phyloP scores from a whole-genome alignment of 2,329 filamentous ascomycete species.

The Madurella mycetomatis region DNA sequence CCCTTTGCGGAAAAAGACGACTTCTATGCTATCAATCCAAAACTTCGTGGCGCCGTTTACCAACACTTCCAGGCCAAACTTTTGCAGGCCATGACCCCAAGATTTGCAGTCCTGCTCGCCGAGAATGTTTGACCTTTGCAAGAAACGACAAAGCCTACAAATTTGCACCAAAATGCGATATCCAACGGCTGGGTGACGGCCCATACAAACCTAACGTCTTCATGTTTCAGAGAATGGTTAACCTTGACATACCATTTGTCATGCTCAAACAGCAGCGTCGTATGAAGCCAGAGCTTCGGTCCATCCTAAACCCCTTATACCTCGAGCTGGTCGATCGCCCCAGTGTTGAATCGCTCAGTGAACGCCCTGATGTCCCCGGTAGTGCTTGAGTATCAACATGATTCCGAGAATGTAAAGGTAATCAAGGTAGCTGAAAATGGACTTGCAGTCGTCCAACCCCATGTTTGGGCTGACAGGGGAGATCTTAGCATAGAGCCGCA shows the following conservation, averaged over 20 bases:
- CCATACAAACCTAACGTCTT: constrained; percentile 69
- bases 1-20: constrained; percentile 37
- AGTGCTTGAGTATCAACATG: too few species aligned
- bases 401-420: too few species aligned
- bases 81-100: constrained; percentile 42
- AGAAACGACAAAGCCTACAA: constrained; percentile 51
- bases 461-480: too few species aligned
- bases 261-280: constrained; percentile 64
- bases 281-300: constrained; percentile 45
- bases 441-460: too few species aligned
- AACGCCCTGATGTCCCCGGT: constrained; percentile 41
- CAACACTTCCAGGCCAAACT: constrained; percentile 55
- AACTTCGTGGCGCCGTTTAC: constrained; percentile 61
- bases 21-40: constrained; percentile 55
- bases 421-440: too few species aligned
- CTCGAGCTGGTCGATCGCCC: constrained; percentile 42
- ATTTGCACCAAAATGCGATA: constrained; percentile 63
- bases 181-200: constrained; percentile 51
- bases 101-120: constrained; percentile 47
- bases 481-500: too few species aligned
- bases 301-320: constrained; percentile 46
- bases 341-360: constrained; percentile 31
- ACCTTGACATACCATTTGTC: constrained; percentile 57
- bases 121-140: constrained; percentile 48
- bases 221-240: constrained; percentile 74